phyloP scores from a whole-genome alignment of 805 yeast genomes.

The Ogataea ganodermae region DNA sequence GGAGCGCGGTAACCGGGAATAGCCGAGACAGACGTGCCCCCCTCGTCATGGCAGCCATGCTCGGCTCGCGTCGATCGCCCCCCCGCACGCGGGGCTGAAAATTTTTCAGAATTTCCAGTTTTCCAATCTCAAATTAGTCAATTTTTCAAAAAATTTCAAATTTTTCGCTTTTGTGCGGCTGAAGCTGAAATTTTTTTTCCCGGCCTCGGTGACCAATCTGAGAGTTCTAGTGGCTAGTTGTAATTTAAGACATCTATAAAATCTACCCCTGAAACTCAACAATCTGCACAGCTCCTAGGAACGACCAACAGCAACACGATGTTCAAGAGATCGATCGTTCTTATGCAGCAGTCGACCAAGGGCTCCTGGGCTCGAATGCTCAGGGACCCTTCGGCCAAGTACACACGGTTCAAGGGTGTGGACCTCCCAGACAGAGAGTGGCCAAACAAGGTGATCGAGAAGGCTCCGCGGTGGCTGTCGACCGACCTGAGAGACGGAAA shows the following conservation, averaged over 20 bases:
- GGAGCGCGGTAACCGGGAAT: too few species aligned
- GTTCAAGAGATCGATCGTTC: constrained; percentile 33
- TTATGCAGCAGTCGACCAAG: constrained; percentile 31
- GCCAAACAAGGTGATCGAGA: constrained; percentile 66
- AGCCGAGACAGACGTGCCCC: too few species aligned
- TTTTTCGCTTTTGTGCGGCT: constrained; percentile 9
- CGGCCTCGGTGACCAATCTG: constrained; percentile 4
- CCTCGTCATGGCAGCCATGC: too few species aligned
- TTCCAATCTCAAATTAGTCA: too few species aligned
- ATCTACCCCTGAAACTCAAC: too few species aligned
- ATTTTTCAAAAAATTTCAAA: constrained; percentile 9
- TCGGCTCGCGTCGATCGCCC: too few species aligned
- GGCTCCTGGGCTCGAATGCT: constrained; percentile 53
- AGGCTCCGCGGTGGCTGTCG: constrained; percentile 79
- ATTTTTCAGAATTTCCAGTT: background rate
- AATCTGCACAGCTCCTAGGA: too few species aligned
- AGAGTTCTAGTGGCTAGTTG: background rate
- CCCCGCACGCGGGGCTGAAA: constrained; percentile 29
- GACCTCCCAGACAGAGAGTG: constrained; percentile 64
- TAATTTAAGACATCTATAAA: background rate
- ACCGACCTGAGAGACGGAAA: constrained; percentile 83
- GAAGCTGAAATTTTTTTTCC: background rate
- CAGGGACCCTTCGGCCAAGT: constrained; percentile 66
- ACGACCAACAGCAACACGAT: constrained; percentile 15
- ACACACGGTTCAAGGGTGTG: constrained; percentile 56